Percentiles rank a stretch among this genome's conserved stretches.
These are phyloP conservation scores for Collybiopsis luxurians DNA, from an alignment of 768 basidiomycete species.

Conservation along the genomic window DNA sequence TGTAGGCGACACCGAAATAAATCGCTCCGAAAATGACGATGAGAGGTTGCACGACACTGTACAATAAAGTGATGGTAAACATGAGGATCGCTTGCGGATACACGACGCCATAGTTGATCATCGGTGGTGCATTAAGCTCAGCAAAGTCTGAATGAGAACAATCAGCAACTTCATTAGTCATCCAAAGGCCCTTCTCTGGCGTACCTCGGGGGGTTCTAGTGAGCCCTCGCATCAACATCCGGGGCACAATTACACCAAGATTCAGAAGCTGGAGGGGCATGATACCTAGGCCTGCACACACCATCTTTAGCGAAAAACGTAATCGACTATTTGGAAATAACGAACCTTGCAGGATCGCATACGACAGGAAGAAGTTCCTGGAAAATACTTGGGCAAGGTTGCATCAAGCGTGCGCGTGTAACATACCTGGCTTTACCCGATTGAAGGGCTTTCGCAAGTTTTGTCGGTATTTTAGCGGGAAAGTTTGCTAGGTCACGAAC, in stretches of 20 bases:
- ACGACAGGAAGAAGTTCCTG: slow-evolving; percentile 82
- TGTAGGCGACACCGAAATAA: slow-evolving; percentile 94
- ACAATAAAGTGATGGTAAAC: slow-evolving; percentile 92
- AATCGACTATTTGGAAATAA: slow-evolving; percentile 9
- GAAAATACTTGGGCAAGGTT: slow-evolving; percentile 8
- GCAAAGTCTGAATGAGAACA: slow-evolving; percentile 67
- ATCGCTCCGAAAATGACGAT: slow-evolving; percentile 94
- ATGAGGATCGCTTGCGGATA: slow-evolving; percentile 97
- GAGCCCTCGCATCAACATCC: slow-evolving; percentile 70
- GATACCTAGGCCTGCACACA: slow-evolving; percentile 69
- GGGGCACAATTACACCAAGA: slow-evolving; percentile 82
- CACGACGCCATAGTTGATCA: slow-evolving; percentile 97
- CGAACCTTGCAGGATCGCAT: slow-evolving; percentile 79
- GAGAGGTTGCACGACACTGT: slow-evolving; percentile 94
- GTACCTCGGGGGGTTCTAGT: slow-evolving; percentile 90
- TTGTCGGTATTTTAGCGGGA: slow-evolving; percentile 92
- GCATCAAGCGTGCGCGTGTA: slow-evolving; percentile 9
- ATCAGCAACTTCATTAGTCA: background rate
- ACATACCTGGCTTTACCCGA: slow-evolving; percentile 67
- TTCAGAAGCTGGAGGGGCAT: slow-evolving; percentile 97
- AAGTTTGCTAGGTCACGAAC: slow-evolving; percentile 90
- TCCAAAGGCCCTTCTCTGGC: slow-evolving; percentile 13
- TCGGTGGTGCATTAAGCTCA: slow-evolving; percentile 94
- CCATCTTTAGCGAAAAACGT: background rate
- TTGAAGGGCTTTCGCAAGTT: slow-evolving; percentile 81